phyloP scores from a whole-genome alignment of 257 asterid genomes.

The Solanum sitiens region DNA sequence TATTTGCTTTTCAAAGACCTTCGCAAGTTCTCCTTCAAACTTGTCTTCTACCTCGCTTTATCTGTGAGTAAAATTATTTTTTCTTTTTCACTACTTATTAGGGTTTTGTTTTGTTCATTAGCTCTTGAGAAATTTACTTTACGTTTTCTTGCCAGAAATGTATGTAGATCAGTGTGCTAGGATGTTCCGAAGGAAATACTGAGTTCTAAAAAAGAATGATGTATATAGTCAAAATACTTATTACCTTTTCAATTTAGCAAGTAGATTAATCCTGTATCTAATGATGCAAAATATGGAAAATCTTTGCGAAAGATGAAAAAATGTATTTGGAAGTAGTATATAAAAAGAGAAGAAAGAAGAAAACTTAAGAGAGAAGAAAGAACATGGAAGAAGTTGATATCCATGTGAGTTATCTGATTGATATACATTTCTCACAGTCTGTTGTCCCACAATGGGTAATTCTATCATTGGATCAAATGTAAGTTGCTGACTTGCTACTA shows the following conservation, averaged over 20 bases:
- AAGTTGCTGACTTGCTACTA: not conserved
- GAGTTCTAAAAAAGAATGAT: not conserved
- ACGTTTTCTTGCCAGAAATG: not conserved
- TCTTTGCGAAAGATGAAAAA: not conserved
- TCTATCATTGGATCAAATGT: not conserved
- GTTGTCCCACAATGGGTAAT: not conserved
- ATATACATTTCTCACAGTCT: not conserved
- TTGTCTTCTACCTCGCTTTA: slow-evolving; percentile 95
- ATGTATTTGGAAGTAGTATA: not conserved
- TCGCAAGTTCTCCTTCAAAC: slow-evolving; percentile 96
- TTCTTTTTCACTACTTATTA: not conserved
- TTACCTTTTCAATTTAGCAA: not conserved
- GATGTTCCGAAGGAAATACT: not conserved
- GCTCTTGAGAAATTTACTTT: not conserved
- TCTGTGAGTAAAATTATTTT: slow-evolving; percentile 30
- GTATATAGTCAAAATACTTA: not conserved
- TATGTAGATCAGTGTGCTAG: not conserved
- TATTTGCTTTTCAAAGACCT: slow-evolving; percentile 85
- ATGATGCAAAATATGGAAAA: not conserved
- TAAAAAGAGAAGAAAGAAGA: not conserved
- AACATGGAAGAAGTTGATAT: not conserved
- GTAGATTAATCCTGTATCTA: not conserved
- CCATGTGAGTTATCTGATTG: not conserved
- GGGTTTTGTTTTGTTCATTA: not conserved
- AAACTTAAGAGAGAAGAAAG: not conserved